Conservation (phyloP, 805 yeast species). For the Priceomyces fermenticarens region DNA sequence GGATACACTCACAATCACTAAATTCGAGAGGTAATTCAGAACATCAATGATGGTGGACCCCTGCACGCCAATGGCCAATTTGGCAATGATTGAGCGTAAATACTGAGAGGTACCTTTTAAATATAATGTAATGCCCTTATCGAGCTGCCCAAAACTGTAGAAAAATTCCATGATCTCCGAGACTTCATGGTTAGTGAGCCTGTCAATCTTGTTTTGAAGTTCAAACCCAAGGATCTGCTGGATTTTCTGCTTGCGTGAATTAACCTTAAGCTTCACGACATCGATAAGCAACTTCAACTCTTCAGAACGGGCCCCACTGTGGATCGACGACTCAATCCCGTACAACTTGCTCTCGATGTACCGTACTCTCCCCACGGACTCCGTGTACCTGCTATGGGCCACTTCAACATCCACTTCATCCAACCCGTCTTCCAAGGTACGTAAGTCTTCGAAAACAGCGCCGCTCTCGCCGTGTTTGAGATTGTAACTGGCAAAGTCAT, state of each 20-base stretch:
- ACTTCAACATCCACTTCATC: constrained; percentile 69
- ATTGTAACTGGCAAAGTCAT: constrained; percentile 32
- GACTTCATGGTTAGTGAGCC: constrained; percentile 27
- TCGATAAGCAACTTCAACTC: constrained; percentile 32
- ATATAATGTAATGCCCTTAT: constrained; percentile 33
- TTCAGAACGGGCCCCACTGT: constrained; percentile 9
- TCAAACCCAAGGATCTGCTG: constrained; percentile 37
- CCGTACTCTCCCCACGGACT: constrained; percentile 40
- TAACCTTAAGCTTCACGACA: constrained; percentile 40
- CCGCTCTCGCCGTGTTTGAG: constrained; percentile 17
- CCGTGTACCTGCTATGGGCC: constrained; percentile 55
- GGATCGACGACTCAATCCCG: constrained; percentile 24
- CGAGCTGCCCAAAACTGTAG: constrained; percentile 32
- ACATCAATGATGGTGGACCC: constrained; percentile 43
- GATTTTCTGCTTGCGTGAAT: constrained; percentile 34
- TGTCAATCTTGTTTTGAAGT: constrained; percentile 30
- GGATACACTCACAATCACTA: constrained; percentile 37
- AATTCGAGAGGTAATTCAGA: constrained; percentile 37
- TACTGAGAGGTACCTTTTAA: constrained; percentile 33
- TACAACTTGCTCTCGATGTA: constrained; percentile 33
- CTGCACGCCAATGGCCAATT: constrained; percentile 36
- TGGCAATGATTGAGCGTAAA: constrained; percentile 28
- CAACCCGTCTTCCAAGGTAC: constrained; percentile 55
- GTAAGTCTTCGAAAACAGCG: constrained; percentile 44
- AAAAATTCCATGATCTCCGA: constrained; percentile 34